Evolutionary conservation across 208 protist genomes (phyloP).

Genomic region (Polymyxa betae): DNA sequence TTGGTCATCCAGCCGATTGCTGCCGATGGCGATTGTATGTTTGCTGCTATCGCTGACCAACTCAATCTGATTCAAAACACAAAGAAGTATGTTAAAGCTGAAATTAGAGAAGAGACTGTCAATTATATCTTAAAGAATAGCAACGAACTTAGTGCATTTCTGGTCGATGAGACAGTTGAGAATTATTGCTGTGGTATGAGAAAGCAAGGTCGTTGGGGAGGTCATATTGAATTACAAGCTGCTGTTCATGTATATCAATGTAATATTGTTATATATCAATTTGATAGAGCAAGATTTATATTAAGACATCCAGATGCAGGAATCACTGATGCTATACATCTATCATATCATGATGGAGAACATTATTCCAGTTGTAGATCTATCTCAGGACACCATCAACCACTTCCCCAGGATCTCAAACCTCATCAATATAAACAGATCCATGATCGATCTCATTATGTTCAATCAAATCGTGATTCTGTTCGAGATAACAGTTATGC

Average conservation of each 20-base stretch:
- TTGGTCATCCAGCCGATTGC: background rate
- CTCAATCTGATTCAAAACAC: background rate
- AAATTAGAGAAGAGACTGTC: background rate
- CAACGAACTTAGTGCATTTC: background rate
- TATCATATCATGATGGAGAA: background rate
- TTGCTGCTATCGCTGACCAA: background rate
- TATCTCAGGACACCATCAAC: too few species aligned
- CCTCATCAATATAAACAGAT: too few species aligned
- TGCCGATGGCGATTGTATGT: background rate
- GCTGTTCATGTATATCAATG: background rate
- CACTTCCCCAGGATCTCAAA: too few species aligned
- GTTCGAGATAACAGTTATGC: too few species aligned
- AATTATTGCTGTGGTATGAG: background rate
- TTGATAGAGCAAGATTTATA: background rate
- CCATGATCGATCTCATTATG: too few species aligned
- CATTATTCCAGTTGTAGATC: background rate
- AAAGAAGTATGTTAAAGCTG: background rate
- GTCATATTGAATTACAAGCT: background rate
- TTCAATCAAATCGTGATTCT: too few species aligned
- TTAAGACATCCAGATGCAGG: background rate
- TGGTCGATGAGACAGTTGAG: background rate
- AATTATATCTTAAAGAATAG: background rate
- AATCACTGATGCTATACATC: background rate
- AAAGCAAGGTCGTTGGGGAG: background rate
- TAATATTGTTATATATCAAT: background rate